Evolutionary conservation across 371 early-diverging fungal genomes (phyloP), one percentile per base, ranked within the genome.

Genomic region (Mortierella sp.): DNA sequence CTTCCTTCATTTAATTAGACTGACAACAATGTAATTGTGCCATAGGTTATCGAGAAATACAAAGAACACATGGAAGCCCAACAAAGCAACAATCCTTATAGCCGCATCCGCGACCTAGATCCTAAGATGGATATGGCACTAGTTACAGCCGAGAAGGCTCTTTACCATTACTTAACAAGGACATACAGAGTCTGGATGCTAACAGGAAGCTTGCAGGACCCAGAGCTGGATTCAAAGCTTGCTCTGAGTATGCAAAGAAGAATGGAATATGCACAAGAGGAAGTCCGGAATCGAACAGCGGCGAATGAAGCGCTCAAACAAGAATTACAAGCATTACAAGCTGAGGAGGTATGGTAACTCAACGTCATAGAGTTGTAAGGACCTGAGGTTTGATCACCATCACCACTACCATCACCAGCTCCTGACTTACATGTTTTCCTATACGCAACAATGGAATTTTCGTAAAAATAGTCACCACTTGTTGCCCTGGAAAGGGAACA

Each of bases 401-500:
- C 36, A 7, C 89, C 41, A 3, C n/a, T n/a, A 53, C n/a, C 19
- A 22, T 53, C 19, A 16, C n/a, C 55, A n/a, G 22, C 55, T 53
- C 22, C 22, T 22, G 28, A n/a, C 19, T 55, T 47, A 65, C 45
- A 8, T 15, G 16, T 22, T 5, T 36, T 36, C 36, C 6, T 36
- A 36, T 36, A 36, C 36, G 7, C 36, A 1, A 36, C 36, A 36
- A 36, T 36, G 36, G 36, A 3, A 36, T 55, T 11, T 1, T 65
- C 15, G 83, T 24, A 3, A 10, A 15, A 50, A 13, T 78, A 93
- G 88, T 87, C 92, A 0, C 91, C 93, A 2, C 79, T 94, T 3
- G 83, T 84, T 24, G 74, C 74, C 21, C 74, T 90, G 24, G 87
- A 91, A 65, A 83, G 84, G 50, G 88, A 90, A 73, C 83, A 86